These are phyloP conservation scores for Solanum peruvianum DNA, from an alignment of 257 asterid genomes.

Conservation along the genomic window DNA sequence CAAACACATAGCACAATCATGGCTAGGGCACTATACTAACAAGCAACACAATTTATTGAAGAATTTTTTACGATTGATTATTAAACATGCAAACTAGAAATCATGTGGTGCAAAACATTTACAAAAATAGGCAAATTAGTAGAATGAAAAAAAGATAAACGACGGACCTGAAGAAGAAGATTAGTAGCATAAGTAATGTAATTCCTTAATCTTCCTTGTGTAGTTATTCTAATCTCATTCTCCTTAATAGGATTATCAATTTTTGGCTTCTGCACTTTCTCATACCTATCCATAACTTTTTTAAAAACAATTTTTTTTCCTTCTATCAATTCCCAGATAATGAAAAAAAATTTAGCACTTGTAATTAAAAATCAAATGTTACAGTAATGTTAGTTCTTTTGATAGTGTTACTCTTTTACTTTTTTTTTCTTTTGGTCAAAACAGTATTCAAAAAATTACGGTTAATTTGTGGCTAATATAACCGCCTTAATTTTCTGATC, in stretches of 20 bases:
- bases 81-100: neutral
- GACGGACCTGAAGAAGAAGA: slow-evolving; percentile 65
- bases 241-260: slow-evolving; percentile 46
- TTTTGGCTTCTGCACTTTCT: slow-evolving; percentile 64
- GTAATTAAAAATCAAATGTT: neutral
- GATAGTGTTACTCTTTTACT: neutral
- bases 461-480: neutral
- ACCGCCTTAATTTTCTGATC: neutral
- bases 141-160: neutral
- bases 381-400: neutral
- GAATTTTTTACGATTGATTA: neutral
- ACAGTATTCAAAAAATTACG: neutral
- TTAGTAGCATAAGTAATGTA: slow-evolving; percentile 57
- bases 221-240: slow-evolving; percentile 61
- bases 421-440: neutral
- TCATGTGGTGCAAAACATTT: neutral
- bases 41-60: neutral
- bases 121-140: neutral
- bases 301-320: neutral
- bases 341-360: neutral
- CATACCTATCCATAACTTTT: slow-evolving; percentile 63
- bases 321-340: neutral
- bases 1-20: neutral
- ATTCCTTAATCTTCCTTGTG: slow-evolving; percentile 64
- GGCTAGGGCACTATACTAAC: neutral